Conservation (phyloP, 2,329 filamentous ascomycete species). For the Botrytis medusae region DNA sequence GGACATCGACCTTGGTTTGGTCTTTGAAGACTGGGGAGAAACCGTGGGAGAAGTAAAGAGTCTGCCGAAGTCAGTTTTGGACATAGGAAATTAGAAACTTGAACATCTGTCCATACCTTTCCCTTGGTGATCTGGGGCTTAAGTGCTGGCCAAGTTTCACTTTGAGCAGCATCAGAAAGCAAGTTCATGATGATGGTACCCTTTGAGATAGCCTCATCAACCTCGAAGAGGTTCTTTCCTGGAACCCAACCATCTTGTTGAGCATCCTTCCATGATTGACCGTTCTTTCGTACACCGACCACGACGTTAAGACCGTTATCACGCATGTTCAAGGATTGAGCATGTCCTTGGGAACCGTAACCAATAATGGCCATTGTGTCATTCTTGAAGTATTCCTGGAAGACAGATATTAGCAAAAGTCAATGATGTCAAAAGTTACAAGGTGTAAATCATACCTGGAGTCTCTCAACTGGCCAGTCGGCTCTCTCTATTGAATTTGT, state of each 20-base stretch:
- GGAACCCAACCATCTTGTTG: conserved; percentile 96
- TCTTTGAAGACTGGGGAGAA: conserved; percentile 99
- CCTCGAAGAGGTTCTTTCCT: conserved; percentile 98
- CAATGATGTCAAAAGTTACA: conserved; percentile 8
- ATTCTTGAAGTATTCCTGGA: conserved; percentile 98
- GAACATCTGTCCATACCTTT: conserved; percentile 64
- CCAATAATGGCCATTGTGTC: conserved; percentile 98
- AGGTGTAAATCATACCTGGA: conserved; percentile 64
- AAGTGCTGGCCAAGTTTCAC: conserved; percentile 96
- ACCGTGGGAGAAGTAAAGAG: conserved; percentile 99
- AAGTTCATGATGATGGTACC: conserved; percentile 99
- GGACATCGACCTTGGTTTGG: conserved; percentile 97
- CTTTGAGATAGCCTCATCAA: conserved; percentile 91
- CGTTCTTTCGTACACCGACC: conserved; percentile 96
- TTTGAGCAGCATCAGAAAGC: conserved; percentile 95
- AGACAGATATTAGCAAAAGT: conserved; percentile 29
- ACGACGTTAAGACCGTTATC: conserved; percentile 99
- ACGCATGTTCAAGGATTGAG: conserved; percentile 98
- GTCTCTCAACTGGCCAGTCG: conserved; percentile 98
- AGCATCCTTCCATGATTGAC: conserved; percentile 97
- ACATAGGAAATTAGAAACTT: not conserved
- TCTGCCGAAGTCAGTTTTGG: conserved; percentile 54
- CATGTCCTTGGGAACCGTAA: conserved; percentile 97
- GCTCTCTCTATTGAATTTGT: conserved; percentile 69
- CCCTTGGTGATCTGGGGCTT: conserved; percentile 98